These are phyloP conservation scores for Ascochyta pisi DNA, from an alignment of 2,329 filamentous ascomycete genomes.

Conservation along the genomic window DNA sequence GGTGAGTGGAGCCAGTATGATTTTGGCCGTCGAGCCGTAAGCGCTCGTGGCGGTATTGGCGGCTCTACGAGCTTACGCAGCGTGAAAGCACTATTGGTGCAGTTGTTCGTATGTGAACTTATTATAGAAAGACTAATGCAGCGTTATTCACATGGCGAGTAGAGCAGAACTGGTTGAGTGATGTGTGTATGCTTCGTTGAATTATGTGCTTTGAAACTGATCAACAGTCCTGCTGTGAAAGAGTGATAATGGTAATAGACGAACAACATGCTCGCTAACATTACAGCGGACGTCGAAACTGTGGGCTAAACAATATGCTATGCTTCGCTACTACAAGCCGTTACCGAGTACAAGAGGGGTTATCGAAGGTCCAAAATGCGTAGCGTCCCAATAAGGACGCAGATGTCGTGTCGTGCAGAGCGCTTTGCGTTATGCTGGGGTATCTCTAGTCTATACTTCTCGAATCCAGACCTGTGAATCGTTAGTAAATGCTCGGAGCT, in stretches of 20 bases:
- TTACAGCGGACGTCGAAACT: conserved; percentile 33
- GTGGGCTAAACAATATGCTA: conserved; percentile 19
- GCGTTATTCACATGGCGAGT: conserved; percentile 6
- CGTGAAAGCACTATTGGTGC: conserved; percentile 11
- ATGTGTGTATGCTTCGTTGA: conserved; percentile 7
- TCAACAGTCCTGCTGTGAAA: conserved; percentile 51
- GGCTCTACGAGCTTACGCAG: conserved; percentile 10
- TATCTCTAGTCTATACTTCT: conserved; percentile 53
- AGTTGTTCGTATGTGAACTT: background rate
- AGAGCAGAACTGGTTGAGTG: background rate
- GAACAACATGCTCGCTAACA: conserved; percentile 41
- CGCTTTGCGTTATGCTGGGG: conserved; percentile 40
- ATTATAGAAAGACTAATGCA: conserved; percentile 6
- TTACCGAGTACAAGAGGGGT: conserved; percentile 18
- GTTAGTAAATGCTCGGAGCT: conserved; percentile 23
- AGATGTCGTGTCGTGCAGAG: conserved; percentile 31
- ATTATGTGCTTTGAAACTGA: conserved; percentile 20
- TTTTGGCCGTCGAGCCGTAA: conserved; percentile 5
- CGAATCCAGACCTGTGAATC: conserved; percentile 55
- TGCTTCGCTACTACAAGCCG: conserved; percentile 19
- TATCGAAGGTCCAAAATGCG: conserved; percentile 19
- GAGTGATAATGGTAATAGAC: conserved; percentile 24
- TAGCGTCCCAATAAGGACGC: conserved; percentile 14
- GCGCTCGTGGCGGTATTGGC: conserved; percentile 11
- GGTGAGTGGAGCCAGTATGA: background rate